Evolutionary conservation across 768 basidiomycete genomes (phyloP).

Genomic region (Tylopilus rubrobrunneus): DNA sequence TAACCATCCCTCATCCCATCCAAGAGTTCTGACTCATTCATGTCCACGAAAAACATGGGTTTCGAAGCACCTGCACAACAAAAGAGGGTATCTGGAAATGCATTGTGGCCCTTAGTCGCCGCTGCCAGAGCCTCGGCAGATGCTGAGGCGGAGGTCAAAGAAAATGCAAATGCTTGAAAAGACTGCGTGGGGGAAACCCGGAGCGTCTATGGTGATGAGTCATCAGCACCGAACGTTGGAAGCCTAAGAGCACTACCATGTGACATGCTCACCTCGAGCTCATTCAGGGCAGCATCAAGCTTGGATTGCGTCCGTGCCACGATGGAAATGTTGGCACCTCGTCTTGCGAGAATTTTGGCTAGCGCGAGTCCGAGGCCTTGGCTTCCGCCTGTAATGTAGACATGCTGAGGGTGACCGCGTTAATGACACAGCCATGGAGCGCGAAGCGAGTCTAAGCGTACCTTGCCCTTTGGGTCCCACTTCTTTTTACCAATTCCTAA

Average conservation of each 20-base stretch:
- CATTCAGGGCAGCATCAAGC: conserved; percentile 54
- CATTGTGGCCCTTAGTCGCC: conserved; percentile 52
- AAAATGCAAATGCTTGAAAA: conserved; percentile 62
- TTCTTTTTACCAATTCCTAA: conserved; percentile 28
- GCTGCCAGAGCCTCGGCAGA: conserved; percentile 61
- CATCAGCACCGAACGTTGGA: neutral
- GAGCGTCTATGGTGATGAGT: conserved; percentile 37
- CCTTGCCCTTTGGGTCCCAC: conserved; percentile 51
- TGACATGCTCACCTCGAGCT: conserved; percentile 55
- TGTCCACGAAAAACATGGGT: conserved; percentile 75
- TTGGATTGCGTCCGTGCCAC: conserved; percentile 71
- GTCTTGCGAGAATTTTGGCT: conserved; percentile 57
- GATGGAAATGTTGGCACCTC: conserved; percentile 81
- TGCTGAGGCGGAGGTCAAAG: conserved; percentile 48
- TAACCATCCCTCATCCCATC: conserved; percentile 34
- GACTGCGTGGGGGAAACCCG: conserved; percentile 57
- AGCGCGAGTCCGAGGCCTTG: conserved; percentile 77
- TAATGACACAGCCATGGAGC: neutral
- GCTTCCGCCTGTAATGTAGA: conserved; percentile 83
- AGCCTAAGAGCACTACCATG: no score
- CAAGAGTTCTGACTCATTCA: conserved; percentile 53
- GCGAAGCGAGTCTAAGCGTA: neutral
- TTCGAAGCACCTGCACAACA: conserved; percentile 71
- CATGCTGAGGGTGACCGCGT: conserved; percentile 48
- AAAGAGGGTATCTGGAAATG: conserved; percentile 73